phyloP scores from a whole-genome alignment of 2,329 filamentous ascomycete genomes.

The Colletotrichum acutatum region DNA sequence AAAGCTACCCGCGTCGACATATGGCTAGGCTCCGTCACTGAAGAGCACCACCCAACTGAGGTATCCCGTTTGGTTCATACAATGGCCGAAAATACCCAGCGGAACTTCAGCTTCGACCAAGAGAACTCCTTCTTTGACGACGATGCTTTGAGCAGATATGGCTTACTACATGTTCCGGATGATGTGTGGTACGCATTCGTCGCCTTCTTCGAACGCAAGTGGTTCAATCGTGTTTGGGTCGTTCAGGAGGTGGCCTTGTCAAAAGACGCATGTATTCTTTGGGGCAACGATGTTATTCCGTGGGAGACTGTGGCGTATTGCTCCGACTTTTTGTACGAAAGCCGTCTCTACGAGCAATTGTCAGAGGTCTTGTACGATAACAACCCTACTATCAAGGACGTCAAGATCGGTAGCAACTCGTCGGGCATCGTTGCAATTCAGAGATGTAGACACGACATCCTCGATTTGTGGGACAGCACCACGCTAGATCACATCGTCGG shows the following conservation, averaged over 20 bases:
- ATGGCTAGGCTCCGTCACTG: conserved; percentile 31
- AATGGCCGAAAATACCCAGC: conserved; percentile 15
- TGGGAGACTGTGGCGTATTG: conserved; percentile 29
- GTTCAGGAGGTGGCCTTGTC: conserved; percentile 35
- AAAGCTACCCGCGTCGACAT: conserved; percentile 30
- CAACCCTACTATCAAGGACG: conserved; percentile 14
- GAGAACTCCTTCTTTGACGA: neutral
- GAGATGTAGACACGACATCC: conserved; percentile 10
- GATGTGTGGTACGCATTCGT: conserved; percentile 28
- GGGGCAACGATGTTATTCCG: conserved; percentile 20
- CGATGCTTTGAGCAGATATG: neutral
- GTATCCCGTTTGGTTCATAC: neutral
- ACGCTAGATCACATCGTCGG: conserved; percentile 21
- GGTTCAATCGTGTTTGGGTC: conserved; percentile 36
- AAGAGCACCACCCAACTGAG: conserved; percentile 12
- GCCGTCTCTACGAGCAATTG: conserved; percentile 21
- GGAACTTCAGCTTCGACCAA: neutral
- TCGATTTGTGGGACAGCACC: conserved; percentile 17
- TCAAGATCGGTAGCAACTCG: conserved; percentile 14
- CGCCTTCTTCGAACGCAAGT: conserved; percentile 33
- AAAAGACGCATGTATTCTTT: conserved; percentile 30
- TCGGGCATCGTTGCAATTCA: conserved; percentile 27
- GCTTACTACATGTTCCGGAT: neutral
- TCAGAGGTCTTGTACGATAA: conserved; percentile 20
- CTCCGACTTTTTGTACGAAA: conserved; percentile 25